phyloP scores from a whole-genome alignment of 2,329 filamentous ascomycete genomes.

The Aspergillus nomiae region DNA sequence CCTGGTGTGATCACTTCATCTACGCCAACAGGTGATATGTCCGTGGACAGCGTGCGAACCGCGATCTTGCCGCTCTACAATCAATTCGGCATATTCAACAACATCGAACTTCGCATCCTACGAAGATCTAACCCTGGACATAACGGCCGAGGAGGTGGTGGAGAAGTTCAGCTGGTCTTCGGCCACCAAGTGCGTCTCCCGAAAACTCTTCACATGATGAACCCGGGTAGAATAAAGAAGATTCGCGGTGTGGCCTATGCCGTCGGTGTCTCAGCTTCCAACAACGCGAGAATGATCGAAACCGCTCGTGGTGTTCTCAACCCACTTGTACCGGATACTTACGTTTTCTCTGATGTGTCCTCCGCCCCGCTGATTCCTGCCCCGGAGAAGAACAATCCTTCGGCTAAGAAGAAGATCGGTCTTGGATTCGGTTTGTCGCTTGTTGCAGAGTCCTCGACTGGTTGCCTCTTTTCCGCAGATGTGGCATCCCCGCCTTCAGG shows the following conservation, averaged over 20 bases:
- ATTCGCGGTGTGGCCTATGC: slow-evolving; percentile 93
- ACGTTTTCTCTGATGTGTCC: slow-evolving; percentile 74
- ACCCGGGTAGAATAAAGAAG: slow-evolving; percentile 79
- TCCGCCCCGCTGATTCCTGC: slow-evolving; percentile 64
- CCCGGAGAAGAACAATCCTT: slow-evolving; percentile 66
- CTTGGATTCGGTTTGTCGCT: slow-evolving; percentile 90
- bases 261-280: slow-evolving; percentile 85
- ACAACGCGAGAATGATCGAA: slow-evolving; percentile 95
- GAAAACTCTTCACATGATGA: slow-evolving; percentile 88
- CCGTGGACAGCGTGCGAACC: slow-evolving; percentile 89
- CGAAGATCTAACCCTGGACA: slow-evolving; percentile 75
- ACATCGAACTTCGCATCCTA: slow-evolving; percentile 82
- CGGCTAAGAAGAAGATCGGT: slow-evolving; percentile 65
- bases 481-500: slow-evolving; percentile 72
- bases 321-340: slow-evolving; percentile 80
- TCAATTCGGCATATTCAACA: slow-evolving; percentile 83
- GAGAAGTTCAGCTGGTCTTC: slow-evolving; percentile 90
- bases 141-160: slow-evolving; percentile 77
- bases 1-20: slow-evolving; percentile 89
- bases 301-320: slow-evolving; percentile 85
- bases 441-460: slow-evolving; percentile 88
- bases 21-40: slow-evolving; percentile 82
- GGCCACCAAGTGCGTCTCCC: slow-evolving; percentile 90
- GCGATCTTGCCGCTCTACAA: slow-evolving; percentile 88
- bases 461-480: slow-evolving; percentile 86